Evolutionary conservation across 371 early-diverging fungal species (phyloP), one percentile per base, ranked within the genome.

Genomic region (Umbelopsis sp.): DNA sequence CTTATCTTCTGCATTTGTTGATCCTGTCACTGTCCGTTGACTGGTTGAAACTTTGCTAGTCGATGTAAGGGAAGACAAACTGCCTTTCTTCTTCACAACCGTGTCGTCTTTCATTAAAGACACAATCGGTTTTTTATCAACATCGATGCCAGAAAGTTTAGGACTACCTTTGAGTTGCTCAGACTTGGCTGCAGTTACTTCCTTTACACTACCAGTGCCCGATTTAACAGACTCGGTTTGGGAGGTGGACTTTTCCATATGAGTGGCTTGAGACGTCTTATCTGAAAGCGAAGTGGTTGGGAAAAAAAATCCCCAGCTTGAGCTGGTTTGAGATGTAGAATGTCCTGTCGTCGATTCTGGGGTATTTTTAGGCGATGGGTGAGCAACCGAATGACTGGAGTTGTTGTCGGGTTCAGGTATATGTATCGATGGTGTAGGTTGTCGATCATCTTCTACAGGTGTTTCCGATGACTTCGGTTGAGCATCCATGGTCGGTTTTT

Each of bases 261-360:
- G 18, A 11, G 35, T 5, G 7, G 35, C 12, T 6, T 57, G 35
- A 57, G 57, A n/a, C 14, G 18, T 29, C 18, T 35, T 57, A 29
- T 57, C 57, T 14, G n/a, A 11, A 5, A 11, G 10, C 35, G 57
- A 57, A 18, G 12, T 35, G 16, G 18, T n/a, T 48, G 48, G 20
- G 18, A 57, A 57, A 11, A 57, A 57, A 6, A 57, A 57, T 0
- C 57, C 57, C 57, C 57, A 57, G 32, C 57, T 57, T 10, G 57
- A 57, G n/a, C 57, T 57, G n/a, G 29, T 57, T 9, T 57, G 57
- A 12, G 57, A 29, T 0, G 29, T 35, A 5, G 57, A 35, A n/a
- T 57, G 25, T 4, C 32, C 16, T 57, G 35, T 35, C 0, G 35
- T 35, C 14, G 57, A 57, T 29, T 57, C 29, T 7, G 57, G 35